Percentiles rank a stretch among this genome's conserved stretches.
These are phyloP conservation scores for Decorospora gaudefroyi DNA, from an alignment of 2,329 filamentous ascomycete species.

Conservation along the genomic window DNA sequence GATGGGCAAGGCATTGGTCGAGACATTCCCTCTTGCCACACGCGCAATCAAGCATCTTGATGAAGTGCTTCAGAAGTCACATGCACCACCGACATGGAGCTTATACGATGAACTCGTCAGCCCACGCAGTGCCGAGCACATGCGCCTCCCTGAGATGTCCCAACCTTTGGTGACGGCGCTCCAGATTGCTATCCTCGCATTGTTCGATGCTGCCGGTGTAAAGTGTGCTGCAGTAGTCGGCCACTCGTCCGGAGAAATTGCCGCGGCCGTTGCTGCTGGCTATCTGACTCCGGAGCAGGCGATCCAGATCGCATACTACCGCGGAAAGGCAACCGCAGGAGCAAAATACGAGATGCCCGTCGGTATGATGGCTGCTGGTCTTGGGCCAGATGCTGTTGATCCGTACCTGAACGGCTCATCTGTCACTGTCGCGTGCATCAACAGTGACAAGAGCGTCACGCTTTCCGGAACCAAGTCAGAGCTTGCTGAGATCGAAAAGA, in stretches of 20 bases:
- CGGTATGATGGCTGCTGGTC: conserved; percentile 30
- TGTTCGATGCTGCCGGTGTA: conserved; percentile 15
- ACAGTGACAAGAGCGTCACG: conserved; percentile 38
- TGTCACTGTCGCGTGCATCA: conserved; percentile 27
- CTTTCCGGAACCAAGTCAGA: conserved; percentile 36
- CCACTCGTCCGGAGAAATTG: conserved; percentile 34
- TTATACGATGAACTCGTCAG: conserved; percentile 13
- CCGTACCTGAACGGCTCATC: conserved; percentile 6
- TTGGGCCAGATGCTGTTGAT: conserved; percentile 7
- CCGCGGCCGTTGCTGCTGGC: conserved; percentile 31
- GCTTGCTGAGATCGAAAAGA: conserved; percentile 29
- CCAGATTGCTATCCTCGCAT: conserved; percentile 14
- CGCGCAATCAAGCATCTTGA: conserved; percentile 15
- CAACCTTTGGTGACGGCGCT: conserved; percentile 22
- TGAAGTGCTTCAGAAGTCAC: conserved; percentile 1
- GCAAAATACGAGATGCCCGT: background rate
- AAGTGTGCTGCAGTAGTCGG: conserved; percentile 14
- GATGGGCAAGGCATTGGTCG: conserved; percentile 13
- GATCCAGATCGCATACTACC: conserved; percentile 18
- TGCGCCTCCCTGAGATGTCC: conserved; percentile 16
- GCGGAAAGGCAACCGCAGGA: conserved; percentile 22
- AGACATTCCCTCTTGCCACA: background rate
- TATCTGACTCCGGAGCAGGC: conserved; percentile 10
- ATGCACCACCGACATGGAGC: conserved; percentile 18
- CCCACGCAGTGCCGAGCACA: background rate